These are phyloP conservation scores for Gynandropsis gynandra DNA, from an alignment of 345 rosid genomes.

Conservation along the genomic window DNA sequence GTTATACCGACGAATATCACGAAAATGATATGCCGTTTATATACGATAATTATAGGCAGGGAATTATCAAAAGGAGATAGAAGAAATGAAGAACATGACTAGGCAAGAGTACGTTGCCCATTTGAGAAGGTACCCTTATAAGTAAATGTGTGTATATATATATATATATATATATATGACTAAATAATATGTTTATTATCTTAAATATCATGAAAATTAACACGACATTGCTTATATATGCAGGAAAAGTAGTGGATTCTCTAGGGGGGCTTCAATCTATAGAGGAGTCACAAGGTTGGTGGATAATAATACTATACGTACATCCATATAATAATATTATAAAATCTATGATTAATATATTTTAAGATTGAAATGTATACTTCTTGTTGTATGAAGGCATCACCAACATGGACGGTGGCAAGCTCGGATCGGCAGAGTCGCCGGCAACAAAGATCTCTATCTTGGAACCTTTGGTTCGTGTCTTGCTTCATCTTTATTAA, in stretches of 20 bases:
- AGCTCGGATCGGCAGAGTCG: constrained; percentile 97
- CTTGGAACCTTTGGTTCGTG: constrained; percentile 88
- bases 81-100: constrained; percentile 77
- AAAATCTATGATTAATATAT: not conserved
- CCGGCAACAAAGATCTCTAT: constrained; percentile 96
- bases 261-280: constrained; percentile 96
- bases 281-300: constrained; percentile 92
- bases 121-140: constrained; percentile 63
- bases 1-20: too few species aligned
- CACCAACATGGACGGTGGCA: constrained; percentile 99
- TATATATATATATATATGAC: constrained; percentile 3
- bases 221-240: not conserved
- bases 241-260: constrained; percentile 99
- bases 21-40: not conserved
- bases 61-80: constrained; percentile 68
- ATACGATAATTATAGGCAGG: constrained; percentile 33
- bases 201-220: not conserved
- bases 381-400: constrained; percentile 40
- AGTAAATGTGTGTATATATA: too few species aligned
- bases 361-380: not conserved
- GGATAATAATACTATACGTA: not conserved
- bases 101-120: constrained; percentile 95
- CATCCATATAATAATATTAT: not conserved
- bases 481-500: not conserved
- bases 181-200: not conserved